phyloP scores from a whole-genome alignment of 176 grass and related monocot species.

The Triticum turgidum region DNA sequence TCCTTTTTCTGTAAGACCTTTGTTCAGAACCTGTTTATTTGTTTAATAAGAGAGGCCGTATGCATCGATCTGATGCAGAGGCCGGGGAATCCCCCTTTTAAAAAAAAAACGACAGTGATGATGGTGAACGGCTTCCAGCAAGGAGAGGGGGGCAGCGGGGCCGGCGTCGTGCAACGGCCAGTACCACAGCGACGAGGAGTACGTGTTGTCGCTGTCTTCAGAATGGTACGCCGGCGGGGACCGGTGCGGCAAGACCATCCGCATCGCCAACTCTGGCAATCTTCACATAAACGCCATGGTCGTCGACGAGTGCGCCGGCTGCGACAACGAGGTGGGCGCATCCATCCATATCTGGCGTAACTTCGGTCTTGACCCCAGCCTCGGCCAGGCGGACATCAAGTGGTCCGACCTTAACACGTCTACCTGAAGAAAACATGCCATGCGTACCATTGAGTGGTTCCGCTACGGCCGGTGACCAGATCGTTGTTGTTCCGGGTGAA shows the following conservation, averaged over 20 bases:
- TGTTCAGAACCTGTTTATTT: too few relatives aligned
- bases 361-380: conserved; percentile 29
- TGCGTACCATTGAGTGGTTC: too few relatives aligned
- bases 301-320: conserved; percentile 46
- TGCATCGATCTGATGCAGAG: too few relatives aligned
- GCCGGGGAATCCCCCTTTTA: too few relatives aligned
- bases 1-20: too few relatives aligned
- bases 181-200: conserved; percentile 18
- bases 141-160: neutral
- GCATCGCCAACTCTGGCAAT: conserved; percentile 5
- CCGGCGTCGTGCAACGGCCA: neutral
- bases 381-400: conserved; percentile 11
- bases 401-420: conserved; percentile 29
- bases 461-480: too few relatives aligned
- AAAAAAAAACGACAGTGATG: too few relatives aligned
- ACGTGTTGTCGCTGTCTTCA: conserved; percentile 24
- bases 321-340: conserved; percentile 38
- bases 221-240: neutral
- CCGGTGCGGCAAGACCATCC: conserved; percentile 4
- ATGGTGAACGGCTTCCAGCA: conserved; percentile 1
- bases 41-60: too few relatives aligned
- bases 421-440: too few relatives aligned
- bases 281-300: conserved; percentile 8
- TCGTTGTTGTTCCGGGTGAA: too few relatives aligned
- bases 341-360: conserved; percentile 30